phyloP scores from a whole-genome alignment of 2,329 filamentous ascomycete species.

The Claviceps arundinis region DNA sequence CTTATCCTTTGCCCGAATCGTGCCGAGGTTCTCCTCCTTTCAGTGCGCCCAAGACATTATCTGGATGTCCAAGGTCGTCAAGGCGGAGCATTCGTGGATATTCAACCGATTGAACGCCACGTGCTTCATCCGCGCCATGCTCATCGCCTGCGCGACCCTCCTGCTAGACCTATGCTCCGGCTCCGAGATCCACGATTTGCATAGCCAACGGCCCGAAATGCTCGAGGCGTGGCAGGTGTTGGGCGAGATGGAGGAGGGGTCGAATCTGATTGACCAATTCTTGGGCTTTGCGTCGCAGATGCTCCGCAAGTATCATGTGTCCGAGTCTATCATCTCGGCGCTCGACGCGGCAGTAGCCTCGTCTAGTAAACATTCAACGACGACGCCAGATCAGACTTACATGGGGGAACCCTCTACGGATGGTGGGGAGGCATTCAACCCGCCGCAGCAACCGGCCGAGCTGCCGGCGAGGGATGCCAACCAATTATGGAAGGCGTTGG shows the following conservation, averaged over 20 bases:
- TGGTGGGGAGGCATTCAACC: too few species aligned
- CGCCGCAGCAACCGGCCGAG: too few species aligned
- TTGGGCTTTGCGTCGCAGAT: slow-evolving; percentile 3
- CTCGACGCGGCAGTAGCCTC: not conserved
- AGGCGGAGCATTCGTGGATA: not conserved
- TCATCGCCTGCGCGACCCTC: slow-evolving; percentile 2
- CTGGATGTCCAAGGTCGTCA: slow-evolving; percentile 1
- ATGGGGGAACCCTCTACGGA: not conserved
- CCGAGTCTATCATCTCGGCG: not conserved
- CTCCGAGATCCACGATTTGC: not conserved
- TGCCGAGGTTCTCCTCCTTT: not conserved
- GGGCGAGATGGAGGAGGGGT: slow-evolving; percentile 1
- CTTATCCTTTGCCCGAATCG: not conserved
- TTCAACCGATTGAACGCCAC: slow-evolving; percentile 1
- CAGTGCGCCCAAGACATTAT: slow-evolving; percentile 2
- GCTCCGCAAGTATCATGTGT: slow-evolving; percentile 2
- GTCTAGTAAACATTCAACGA: not conserved
- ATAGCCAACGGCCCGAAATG: slow-evolving; percentile 1
- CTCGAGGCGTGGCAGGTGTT: slow-evolving; percentile 2
- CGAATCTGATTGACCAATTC: slow-evolving; percentile 4
- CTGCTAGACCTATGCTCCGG: slow-evolving; percentile 4
- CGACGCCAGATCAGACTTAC: too few species aligned
- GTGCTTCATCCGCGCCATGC: not conserved
- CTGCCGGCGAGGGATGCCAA: not conserved
- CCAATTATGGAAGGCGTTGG: slow-evolving; percentile 4